These are phyloP conservation scores for Paramecium primaurelia DNA, from an alignment of 73 alveolate genomes.

Conservation along the genomic window DNA sequence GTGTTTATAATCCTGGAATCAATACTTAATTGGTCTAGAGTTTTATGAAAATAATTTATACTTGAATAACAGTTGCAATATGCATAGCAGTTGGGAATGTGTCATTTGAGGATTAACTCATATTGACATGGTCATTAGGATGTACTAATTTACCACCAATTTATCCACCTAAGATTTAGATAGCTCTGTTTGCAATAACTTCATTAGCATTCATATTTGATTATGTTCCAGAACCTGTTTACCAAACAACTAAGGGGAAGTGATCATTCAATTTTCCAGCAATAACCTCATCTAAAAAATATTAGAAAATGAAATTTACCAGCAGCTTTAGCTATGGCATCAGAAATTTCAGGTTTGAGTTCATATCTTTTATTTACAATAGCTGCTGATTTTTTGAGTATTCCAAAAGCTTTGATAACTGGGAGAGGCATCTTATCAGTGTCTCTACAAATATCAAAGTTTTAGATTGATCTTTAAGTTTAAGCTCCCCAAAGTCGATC, in stretches of 20 bases:
- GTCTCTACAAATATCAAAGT: conserved; percentile 94
- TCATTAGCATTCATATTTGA: conserved; percentile 98
- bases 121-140: conserved; percentile 98
- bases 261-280: conserved; percentile 93
- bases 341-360: conserved; percentile 71
- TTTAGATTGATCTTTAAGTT: conserved; percentile 94
- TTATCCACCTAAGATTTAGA: conserved; percentile 93
- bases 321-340: conserved; percentile 93
- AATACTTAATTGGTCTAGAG: not conserved
- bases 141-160: conserved; percentile 93
- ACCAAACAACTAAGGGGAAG: conserved; percentile 97
- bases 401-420: conserved; percentile 91
- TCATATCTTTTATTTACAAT: conserved; percentile 90
- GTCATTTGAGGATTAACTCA: conserved; percentile 96
- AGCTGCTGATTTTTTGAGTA: conserved; percentile 96
- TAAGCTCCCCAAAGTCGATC: conserved; percentile 98
- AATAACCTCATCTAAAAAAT: conserved; percentile 53
- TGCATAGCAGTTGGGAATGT: conserved; percentile 99
- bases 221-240: conserved; percentile 99
- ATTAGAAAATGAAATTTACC: conserved; percentile 64
- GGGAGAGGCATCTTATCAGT: conserved; percentile 90
- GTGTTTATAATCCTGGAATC: conserved; percentile 61
- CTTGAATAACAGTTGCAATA: conserved; percentile 92
- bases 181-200: conserved; percentile 98
- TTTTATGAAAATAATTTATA: not conserved